Evolutionary conservation across 2,329 filamentous ascomycete species (phyloP).

Genomic region (Purpureocillium takamizusanense): DNA sequence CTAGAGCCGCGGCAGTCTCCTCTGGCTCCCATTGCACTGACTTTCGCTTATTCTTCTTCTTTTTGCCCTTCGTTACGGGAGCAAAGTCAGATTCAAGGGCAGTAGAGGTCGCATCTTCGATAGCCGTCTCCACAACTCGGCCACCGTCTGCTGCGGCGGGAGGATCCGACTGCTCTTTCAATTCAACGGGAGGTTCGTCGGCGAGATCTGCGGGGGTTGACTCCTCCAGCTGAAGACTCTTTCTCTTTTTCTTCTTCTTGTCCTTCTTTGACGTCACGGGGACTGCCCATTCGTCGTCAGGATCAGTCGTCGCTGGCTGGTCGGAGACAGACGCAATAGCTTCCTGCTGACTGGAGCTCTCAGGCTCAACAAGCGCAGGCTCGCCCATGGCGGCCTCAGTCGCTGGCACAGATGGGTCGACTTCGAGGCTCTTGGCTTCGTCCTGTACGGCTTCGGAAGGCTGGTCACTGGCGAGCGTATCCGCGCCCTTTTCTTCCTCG

Average conservation of each 20-base stretch:
- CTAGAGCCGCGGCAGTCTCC: neutral
- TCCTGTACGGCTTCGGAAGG: neutral
- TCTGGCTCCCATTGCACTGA: conserved; percentile 11
- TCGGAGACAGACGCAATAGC: too few relatives aligned
- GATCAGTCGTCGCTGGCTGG: conserved; percentile 5
- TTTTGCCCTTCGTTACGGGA: conserved; percentile 3
- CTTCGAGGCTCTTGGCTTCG: neutral
- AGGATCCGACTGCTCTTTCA: neutral
- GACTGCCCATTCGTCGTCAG: conserved; percentile 4
- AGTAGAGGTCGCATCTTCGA: neutral
- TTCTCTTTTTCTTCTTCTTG: conserved; percentile 17
- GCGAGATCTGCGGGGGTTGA: conserved; percentile 5
- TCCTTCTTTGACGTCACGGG: conserved; percentile 11
- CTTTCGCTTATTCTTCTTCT: conserved; percentile 10
- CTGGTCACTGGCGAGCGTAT: neutral
- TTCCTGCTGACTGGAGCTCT: neutral
- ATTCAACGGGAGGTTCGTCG: neutral
- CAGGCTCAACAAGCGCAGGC: neutral
- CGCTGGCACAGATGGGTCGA: too few relatives aligned
- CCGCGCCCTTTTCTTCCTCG: neutral
- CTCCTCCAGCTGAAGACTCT: conserved; percentile 10
- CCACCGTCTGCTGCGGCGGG: too few relatives aligned
- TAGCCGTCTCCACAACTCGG: too few relatives aligned
- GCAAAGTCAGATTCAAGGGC: conserved; percentile 2
- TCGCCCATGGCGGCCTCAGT: too few relatives aligned